Conservation (phyloP, 1,139 yeast genomes). For the Magnusiomyces suaveolens region DNA sequence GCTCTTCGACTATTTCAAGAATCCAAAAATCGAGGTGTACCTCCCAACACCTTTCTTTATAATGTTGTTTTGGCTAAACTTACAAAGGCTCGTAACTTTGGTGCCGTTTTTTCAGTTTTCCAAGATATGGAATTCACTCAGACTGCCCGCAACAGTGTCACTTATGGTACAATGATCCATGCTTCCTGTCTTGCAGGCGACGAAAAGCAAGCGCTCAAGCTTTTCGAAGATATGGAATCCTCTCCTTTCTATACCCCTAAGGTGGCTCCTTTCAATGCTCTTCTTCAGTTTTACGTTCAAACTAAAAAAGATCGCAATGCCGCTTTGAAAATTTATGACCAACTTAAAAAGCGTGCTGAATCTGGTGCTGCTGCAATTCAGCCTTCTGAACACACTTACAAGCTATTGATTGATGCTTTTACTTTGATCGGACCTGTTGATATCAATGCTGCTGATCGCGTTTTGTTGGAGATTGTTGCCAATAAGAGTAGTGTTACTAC, state of each 20-base stretch:
- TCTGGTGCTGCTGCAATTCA: conserved; percentile 18
- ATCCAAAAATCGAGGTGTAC: conserved; percentile 27
- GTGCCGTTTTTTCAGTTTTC: conserved; percentile 28
- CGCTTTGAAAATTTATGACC: conserved; percentile 29
- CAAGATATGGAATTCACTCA: conserved; percentile 30
- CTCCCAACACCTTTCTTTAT: conserved; percentile 31
- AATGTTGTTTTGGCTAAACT: conserved; percentile 33
- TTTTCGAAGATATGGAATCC: conserved; percentile 33
- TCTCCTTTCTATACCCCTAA: conserved; percentile 28
- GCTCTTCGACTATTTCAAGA: conserved; percentile 32
- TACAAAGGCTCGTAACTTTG: conserved; percentile 29
- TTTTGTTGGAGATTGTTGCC: conserved; percentile 27
- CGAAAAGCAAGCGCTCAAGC: conserved; percentile 27
- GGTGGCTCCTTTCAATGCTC: conserved; percentile 35
- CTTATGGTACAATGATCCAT: conserved; percentile 36
- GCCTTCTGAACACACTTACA: conserved; percentile 35
- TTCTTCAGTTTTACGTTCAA: conserved; percentile 35
- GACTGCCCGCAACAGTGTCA: conserved; percentile 27
- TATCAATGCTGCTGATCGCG: conserved; percentile 32
- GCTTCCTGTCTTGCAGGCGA: conserved; percentile 35
- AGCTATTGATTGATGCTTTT: conserved; percentile 35
- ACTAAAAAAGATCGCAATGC: conserved; percentile 28
- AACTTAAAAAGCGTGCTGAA: conserved; percentile 20
- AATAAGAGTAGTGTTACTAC: conserved; percentile 25
- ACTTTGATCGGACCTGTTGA: conserved; percentile 30